Conservation (phyloP, 2,329 filamentous ascomycete species). For the Dryadomyces quercus-mongolicae region DNA sequence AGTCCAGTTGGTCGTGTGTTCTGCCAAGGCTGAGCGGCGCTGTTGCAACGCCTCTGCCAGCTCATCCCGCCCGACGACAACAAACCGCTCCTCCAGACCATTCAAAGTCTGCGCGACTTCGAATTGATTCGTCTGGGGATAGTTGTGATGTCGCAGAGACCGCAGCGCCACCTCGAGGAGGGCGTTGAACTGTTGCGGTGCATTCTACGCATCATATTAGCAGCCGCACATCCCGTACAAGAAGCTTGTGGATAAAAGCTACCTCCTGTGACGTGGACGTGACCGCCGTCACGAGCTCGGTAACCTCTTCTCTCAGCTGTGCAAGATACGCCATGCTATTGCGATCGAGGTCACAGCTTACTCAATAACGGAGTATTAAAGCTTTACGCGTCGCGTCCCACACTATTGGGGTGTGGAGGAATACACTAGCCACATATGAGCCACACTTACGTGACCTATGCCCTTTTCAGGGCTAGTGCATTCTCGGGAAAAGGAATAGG, state of each 20-base stretch:
- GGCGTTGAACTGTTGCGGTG: constrained; percentile 25
- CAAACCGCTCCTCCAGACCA: constrained; percentile 77
- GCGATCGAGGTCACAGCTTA: too few species aligned
- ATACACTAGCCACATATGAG: not conserved
- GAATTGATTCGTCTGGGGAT: constrained; percentile 63
- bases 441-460: not conserved
- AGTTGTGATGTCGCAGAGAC: constrained; percentile 40
- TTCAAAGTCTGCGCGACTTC: constrained; percentile 52
- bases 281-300: constrained; percentile 57
- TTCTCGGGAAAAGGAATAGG: not conserved
- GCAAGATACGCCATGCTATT: constrained; percentile 58
- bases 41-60: constrained; percentile 57
- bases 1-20: constrained; percentile 41
- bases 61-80: constrained; percentile 65
- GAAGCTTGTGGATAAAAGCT: not conserved
- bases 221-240: not conserved
- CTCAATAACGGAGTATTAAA: too few species aligned
- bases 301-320: constrained; percentile 50
- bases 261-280: constrained; percentile 43
- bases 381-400: not conserved
- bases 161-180: constrained; percentile 38
- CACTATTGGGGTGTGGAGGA: too few species aligned
- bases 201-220: constrained; percentile 13
- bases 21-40: constrained; percentile 17
- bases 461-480: too few species aligned